Percentiles rank a stretch among this genome's conserved stretches.
phyloP scores from a whole-genome alignment of 495 filamentous ascomycete genomes.

The Bombardia bombarda region DNA sequence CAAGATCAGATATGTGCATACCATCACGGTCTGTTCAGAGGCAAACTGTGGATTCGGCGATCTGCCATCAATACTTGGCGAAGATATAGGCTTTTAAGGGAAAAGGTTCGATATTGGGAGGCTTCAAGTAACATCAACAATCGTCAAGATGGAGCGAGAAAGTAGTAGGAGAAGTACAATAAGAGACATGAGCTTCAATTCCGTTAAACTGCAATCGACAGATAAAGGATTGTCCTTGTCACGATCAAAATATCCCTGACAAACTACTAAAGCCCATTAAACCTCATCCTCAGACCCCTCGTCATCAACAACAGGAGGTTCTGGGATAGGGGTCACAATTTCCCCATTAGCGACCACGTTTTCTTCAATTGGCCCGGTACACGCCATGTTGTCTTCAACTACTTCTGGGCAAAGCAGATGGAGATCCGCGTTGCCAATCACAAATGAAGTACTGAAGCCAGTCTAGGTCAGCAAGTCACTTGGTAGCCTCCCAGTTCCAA shows the following conservation, averaged over 20 bases:
- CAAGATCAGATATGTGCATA: slow-evolving; percentile 38
- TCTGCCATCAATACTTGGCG: slow-evolving; percentile 3
- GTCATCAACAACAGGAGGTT: not conserved
- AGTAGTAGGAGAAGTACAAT: too few relatives aligned
- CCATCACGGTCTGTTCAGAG: slow-evolving; percentile 27
- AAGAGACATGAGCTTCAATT: too few relatives aligned
- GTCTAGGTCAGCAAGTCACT: not conserved
- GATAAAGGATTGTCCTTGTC: not conserved
- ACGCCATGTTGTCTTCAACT: slow-evolving; percentile 1
- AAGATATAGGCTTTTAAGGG: not conserved
- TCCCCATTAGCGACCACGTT: not conserved
- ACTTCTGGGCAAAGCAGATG: not conserved
- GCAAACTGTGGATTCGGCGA: slow-evolving; percentile 21
- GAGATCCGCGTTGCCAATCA: not conserved
- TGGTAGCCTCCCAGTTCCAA: not conserved
- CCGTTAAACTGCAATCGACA: too few relatives aligned
- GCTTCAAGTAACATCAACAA: too few relatives aligned
- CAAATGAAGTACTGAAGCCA: not conserved
- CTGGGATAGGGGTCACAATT: not conserved
- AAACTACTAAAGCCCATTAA: too few relatives aligned
- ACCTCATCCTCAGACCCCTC: not conserved
- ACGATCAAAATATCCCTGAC: not conserved
- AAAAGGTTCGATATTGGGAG: not conserved
- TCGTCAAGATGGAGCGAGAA: too few relatives aligned
- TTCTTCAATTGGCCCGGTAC: not conserved